A percentile compares a stretch with the other conserved stretches of the same genome.
Conservation (phyloP, 1,284 basidiomycete species). For the Cystobasidium slooffiae region DNA sequence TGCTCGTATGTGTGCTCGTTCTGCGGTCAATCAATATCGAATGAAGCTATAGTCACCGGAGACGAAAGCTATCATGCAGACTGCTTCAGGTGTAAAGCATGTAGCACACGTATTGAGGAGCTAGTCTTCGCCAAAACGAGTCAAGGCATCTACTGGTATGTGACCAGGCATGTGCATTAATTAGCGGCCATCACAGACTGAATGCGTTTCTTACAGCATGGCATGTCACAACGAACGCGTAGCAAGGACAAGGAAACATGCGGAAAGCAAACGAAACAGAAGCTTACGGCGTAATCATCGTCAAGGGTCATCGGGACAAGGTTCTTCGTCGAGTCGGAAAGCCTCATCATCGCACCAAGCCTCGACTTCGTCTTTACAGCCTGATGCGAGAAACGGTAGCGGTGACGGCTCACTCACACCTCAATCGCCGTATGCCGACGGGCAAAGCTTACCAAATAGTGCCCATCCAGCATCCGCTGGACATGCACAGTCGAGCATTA, state of each 20-base stretch:
- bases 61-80: constrained; percentile 98
- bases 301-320: constrained; percentile 25
- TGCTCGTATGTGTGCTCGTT: constrained; percentile 96
- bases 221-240: constrained; percentile 95
- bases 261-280: constrained; percentile 68
- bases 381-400: background rate
- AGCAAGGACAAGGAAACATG: constrained; percentile 84
- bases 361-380: background rate
- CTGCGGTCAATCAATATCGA: constrained; percentile 86
- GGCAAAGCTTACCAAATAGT: constrained; percentile 1
- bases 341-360: too few relatives aligned
- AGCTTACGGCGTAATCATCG: constrained; percentile 34
- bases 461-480: background rate
- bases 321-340: constrained; percentile 2
- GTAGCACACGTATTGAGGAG: constrained; percentile 92
- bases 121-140: constrained; percentile 98
- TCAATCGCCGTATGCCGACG: constrained; percentile 6
- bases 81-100: constrained; percentile 97
- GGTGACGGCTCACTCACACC: background rate
- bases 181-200: background rate
- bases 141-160: constrained; percentile 88
- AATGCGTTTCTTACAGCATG: constrained; percentile 52
- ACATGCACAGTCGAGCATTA: background rate
- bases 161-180: background rate
- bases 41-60: constrained; percentile 96